These are phyloP conservation scores for Ploettnerulaceae sp. DNA, from an alignment of 2,329 filamentous ascomycete genomes.

Conservation along the genomic window DNA sequence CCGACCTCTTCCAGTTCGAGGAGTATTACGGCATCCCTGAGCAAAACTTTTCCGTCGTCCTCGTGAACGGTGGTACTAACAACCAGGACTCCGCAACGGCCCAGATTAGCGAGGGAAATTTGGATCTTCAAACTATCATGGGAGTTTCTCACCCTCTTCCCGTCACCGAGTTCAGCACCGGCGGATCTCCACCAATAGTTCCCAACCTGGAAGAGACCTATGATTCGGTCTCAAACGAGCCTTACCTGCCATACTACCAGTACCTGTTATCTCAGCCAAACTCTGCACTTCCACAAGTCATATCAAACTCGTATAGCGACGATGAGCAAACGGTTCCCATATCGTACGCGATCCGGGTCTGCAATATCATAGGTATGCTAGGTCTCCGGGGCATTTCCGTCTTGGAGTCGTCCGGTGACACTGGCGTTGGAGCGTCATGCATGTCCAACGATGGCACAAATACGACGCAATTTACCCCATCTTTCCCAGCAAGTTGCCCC, in stretches of 20 bases:
- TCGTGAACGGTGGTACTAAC: constrained; percentile 36
- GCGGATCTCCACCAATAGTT: constrained; percentile 7
- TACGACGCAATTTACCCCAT: constrained; percentile 48
- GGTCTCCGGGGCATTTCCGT: constrained; percentile 59
- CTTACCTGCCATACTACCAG: constrained; percentile 57
- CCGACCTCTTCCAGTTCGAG: constrained; percentile 21
- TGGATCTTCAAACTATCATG: constrained; percentile 43
- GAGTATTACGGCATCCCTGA: constrained; percentile 17
- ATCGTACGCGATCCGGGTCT: constrained; percentile 56
- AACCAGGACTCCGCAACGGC: constrained; percentile 35
- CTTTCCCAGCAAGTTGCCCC: constrained; percentile 61
- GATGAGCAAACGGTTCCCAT: constrained; percentile 60
- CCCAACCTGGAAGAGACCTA: constrained; percentile 40
- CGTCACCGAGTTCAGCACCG: constrained; percentile 50
- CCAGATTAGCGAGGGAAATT: constrained; percentile 47
- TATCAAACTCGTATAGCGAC: constrained; percentile 64
- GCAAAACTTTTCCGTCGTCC: constrained; percentile 27
- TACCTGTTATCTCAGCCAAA: constrained; percentile 48
- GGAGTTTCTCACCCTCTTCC: constrained; percentile 45
- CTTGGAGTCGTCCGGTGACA: constrained; percentile 56
- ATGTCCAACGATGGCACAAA: constrained; percentile 54
- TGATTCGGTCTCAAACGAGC: constrained; percentile 57
- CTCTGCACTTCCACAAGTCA: constrained; percentile 50
- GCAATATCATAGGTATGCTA: constrained; percentile 57
- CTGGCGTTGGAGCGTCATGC: constrained; percentile 49